A percentile compares a stretch with the other conserved stretches of the same genome.
These are phyloP conservation scores for Penicillium sclerotigenum DNA, from an alignment of 2,329 filamentous ascomycete genomes.

Conservation along the genomic window DNA sequence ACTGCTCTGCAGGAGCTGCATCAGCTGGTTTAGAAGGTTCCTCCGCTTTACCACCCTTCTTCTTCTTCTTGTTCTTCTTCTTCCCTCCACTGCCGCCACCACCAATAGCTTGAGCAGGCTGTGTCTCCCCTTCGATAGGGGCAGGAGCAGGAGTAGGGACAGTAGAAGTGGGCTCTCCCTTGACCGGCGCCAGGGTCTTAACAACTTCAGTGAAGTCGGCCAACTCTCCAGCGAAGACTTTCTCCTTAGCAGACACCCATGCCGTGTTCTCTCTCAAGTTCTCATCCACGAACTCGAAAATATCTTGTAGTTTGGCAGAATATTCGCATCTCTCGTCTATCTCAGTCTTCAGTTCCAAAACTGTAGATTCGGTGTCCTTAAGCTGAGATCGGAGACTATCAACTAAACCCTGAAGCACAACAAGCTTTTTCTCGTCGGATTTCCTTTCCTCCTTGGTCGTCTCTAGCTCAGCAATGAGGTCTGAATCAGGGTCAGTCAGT, in stretches of 20 bases:
- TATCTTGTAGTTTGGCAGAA: slow-evolving; percentile 32
- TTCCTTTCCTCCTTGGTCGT: slow-evolving; percentile 37
- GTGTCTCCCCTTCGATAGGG: slow-evolving; percentile 22
- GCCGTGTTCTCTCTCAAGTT: slow-evolving; percentile 33
- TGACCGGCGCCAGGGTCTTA: slow-evolving; percentile 29
- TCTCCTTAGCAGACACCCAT: slow-evolving; percentile 37
- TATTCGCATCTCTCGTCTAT: slow-evolving; percentile 39
- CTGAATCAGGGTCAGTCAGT: slow-evolving; percentile 20
- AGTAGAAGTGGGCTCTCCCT: slow-evolving; percentile 11
- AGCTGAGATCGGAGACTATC: slow-evolving; percentile 54
- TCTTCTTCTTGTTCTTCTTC: slow-evolving; percentile 90
- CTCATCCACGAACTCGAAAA: slow-evolving; percentile 43
- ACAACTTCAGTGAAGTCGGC: slow-evolving; percentile 37
- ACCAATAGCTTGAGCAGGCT: slow-evolving; percentile 14
- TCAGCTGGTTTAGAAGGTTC: slow-evolving; percentile 30
- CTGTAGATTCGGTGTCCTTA: slow-evolving; percentile 51
- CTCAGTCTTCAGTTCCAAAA: slow-evolving; percentile 46
- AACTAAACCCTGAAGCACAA: slow-evolving; percentile 55
- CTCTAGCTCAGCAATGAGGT: slow-evolving; percentile 33
- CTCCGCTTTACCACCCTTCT: slow-evolving; percentile 62
- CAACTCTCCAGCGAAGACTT: slow-evolving; percentile 31
- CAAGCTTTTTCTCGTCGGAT: slow-evolving; percentile 51
- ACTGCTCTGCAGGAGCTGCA: slow-evolving; percentile 12
- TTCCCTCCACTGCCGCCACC: slow-evolving; percentile 37
- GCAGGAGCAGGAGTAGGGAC: slow-evolving; percentile 2